Conservation (phyloP, 2,329 filamentous ascomycete genomes). For the Fusarium newnesense region DNA sequence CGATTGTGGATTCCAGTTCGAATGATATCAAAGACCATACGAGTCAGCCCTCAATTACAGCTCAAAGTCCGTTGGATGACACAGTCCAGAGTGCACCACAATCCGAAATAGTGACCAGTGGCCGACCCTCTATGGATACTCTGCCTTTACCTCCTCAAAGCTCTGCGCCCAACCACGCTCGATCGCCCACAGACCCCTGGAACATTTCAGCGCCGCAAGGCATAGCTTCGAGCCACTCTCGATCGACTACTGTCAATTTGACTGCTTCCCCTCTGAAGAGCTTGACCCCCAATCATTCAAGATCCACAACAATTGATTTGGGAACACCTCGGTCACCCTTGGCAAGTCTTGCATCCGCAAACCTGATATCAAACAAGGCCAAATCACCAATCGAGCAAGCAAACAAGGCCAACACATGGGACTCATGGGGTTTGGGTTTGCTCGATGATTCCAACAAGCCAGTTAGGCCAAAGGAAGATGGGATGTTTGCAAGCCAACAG, state of each 20-base stretch:
- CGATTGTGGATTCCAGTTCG: constrained; percentile 2
- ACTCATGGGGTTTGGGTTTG: constrained; percentile 34
- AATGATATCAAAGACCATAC: background rate
- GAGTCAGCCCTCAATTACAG: constrained; percentile 17
- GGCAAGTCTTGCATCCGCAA: constrained; percentile 15
- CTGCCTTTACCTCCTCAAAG: constrained; percentile 1
- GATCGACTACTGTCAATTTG: constrained; percentile 32
- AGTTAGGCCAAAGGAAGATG: constrained; percentile 11
- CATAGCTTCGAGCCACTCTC: constrained; percentile 20
- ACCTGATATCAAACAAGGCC: constrained; percentile 17
- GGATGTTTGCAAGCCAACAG: background rate
- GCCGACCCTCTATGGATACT: constrained; percentile 22
- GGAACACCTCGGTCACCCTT: constrained; percentile 20
- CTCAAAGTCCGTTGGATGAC: constrained; percentile 16
- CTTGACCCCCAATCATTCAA: constrained; percentile 16
- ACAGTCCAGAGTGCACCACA: background rate
- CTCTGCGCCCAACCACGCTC: constrained; percentile 1
- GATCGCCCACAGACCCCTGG: background rate
- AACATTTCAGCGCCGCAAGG: constrained; percentile 5
- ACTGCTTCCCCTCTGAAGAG: constrained; percentile 13
- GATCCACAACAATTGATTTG: constrained; percentile 33
- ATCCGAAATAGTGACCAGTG: background rate
- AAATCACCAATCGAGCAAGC: constrained; percentile 11
- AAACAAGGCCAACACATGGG: constrained; percentile 30
- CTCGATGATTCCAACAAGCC: constrained; percentile 24